A percentile compares a stretch with the other conserved stretches of the same genome.
These are phyloP conservation scores for Closterium sp. DNA, from an alignment of 139 green algal genomes.

Conservation along the genomic window DNA sequence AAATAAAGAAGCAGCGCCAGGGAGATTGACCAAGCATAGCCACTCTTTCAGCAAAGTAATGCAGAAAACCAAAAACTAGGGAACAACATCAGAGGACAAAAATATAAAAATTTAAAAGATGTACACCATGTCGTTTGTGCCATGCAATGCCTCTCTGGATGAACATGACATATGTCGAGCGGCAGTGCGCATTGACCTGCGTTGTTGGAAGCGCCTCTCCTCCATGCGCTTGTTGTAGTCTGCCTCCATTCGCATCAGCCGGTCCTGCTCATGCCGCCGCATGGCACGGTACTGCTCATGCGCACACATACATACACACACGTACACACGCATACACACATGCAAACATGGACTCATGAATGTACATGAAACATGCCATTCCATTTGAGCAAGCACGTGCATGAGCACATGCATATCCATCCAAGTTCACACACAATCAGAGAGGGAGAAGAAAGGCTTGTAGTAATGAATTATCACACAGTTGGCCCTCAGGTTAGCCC, in stretches of 20 bases:
- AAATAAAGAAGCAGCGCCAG: too few relatives aligned
- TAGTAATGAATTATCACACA: too few relatives aligned
- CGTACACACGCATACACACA: neutral
- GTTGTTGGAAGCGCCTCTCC: slow-evolving; percentile 24
- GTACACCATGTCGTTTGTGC: neutral
- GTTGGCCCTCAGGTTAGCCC: neutral
- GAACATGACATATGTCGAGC: neutral
- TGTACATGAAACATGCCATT: too few relatives aligned
- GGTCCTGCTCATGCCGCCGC: slow-evolving; percentile 47
- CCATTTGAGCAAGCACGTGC: too few relatives aligned
- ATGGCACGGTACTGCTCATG: slow-evolving; percentile 45
- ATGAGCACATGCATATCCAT: too few relatives aligned
- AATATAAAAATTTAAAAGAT: neutral
- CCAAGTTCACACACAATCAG: too few relatives aligned
- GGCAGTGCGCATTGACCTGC: neutral
- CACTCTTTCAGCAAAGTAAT: too few relatives aligned
- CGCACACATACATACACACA: neutral
- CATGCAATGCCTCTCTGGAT: neutral
- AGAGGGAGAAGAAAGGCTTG: too few relatives aligned
- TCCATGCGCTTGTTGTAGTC: slow-evolving; percentile 48
- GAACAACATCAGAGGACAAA: neutral
- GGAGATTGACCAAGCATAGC: too few relatives aligned
- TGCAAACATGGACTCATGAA: too few relatives aligned
- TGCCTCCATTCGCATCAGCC: slow-evolving; percentile 44
- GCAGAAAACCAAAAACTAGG: neutral